Conservation (phyloP, 805 yeast genomes). For the Sporopachydermia lactativora region DNA sequence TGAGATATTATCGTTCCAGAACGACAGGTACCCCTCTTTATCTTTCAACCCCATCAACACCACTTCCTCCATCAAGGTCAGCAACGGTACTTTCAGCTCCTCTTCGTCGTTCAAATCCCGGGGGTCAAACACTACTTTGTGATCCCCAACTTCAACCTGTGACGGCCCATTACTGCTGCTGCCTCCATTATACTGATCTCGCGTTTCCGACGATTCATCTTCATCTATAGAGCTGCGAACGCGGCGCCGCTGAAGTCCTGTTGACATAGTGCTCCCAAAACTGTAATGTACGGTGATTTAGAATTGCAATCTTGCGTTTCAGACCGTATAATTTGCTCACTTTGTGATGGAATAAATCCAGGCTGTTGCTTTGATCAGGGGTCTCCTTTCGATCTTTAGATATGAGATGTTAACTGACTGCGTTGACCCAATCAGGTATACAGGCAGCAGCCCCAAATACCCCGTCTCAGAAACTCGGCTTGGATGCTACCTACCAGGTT, state of each 20-base stretch:
- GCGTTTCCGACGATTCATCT: background rate
- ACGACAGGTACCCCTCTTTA: constrained; percentile 89
- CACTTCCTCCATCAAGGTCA: constrained; percentile 95
- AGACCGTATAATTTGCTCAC: too few species aligned
- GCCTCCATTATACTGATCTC: background rate
- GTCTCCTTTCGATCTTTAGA: too few species aligned
- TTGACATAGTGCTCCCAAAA: background rate
- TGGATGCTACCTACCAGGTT: too few species aligned
- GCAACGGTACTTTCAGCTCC: constrained; percentile 42
- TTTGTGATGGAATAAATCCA: too few species aligned
- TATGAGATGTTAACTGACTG: too few species aligned
- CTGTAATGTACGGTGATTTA: too few species aligned
- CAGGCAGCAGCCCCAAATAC: too few species aligned
- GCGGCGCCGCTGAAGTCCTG: background rate
- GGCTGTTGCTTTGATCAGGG: too few species aligned
- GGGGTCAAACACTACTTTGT: constrained; percentile 74
- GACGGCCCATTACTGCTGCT: constrained; percentile 1
- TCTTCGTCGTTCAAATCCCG: constrained; percentile 37
- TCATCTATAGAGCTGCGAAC: background rate
- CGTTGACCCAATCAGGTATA: too few species aligned
- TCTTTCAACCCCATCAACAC: constrained; percentile 86
- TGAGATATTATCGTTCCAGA: constrained; percentile 97
- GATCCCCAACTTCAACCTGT: constrained; percentile 24
- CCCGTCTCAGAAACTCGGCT: too few species aligned
- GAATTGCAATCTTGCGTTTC: too few species aligned